Evolutionary conservation across 2,329 filamentous ascomycete genomes (phyloP), one percentile per base, ranked within the genome.

Genomic region (Xylaria digitata): DNA sequence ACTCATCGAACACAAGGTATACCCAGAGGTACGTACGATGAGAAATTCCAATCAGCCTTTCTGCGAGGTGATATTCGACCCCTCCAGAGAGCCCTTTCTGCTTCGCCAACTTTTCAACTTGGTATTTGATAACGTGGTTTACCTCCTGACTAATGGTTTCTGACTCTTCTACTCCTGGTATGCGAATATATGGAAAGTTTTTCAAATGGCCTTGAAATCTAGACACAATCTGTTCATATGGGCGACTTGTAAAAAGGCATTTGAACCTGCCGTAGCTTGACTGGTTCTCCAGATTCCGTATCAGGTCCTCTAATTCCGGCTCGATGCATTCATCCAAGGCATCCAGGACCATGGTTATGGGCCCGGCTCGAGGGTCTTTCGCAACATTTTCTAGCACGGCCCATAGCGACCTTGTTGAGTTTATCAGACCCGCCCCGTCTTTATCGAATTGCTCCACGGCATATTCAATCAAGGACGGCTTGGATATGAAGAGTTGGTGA

Each of bases 21-120:
- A 60, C 53, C 64, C 67, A 69, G 9, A 67, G 67, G 19, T 67
- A 69, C 7, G 67, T 69, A 6, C 67, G 64, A 15, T 69, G 64
- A 13, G n/a, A 17, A 42, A 69, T 56, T 15, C 3, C 2, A 1
- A 67, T 58, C 17, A 69, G 32, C 13, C 4, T 67, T 43, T 56
- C 13, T n/a, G n/a, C 53, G 1, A 69, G 43, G 37, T 55, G 56
- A 23, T 3, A 4, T 30, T 62, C 59, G 3, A 67, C 17, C 13
- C 61, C 1, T 5, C 43, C 26, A 0, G 48, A 19, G 5, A 67
- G 64, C 3, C 15, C 4, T 40, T 66, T 61, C 6, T 45, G 42
- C 6, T 43, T 46, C 7, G 50, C 63, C 19, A 69, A 40, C 2
- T 23, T 34, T 11, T 59, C 43, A 6, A 69, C 57, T 23, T 52